phyloP scores from a whole-genome alignment of 768 basidiomycete species.

The Calvatia gigantea region DNA sequence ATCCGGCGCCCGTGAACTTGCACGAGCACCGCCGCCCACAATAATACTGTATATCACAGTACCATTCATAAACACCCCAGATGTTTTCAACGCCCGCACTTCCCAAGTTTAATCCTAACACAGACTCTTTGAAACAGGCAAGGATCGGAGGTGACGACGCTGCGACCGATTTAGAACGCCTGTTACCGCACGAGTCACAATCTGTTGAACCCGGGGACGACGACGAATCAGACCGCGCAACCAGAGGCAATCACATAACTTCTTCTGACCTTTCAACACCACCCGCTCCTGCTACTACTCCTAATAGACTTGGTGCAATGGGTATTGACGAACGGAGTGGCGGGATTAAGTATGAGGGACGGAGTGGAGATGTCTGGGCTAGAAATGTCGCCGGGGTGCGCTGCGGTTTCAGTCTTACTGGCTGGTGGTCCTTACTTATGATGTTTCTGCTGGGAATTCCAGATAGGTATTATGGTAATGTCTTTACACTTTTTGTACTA shows the following conservation, averaged over 20 bases:
- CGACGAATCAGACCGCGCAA: background rate
- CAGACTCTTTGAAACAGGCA: background rate
- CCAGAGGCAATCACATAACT: background rate
- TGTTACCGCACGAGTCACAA: background rate
- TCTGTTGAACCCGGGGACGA: background rate
- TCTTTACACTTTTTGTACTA: background rate
- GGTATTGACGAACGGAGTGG: constrained; percentile 1
- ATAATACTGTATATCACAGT: background rate
- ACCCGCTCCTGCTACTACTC: background rate
- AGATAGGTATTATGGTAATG: constrained; percentile 6
- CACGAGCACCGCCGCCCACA: background rate
- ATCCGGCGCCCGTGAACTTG: too few relatives aligned
- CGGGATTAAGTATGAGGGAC: constrained; percentile 30
- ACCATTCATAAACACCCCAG: background rate
- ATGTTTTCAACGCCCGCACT: background rate
- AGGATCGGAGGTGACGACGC: background rate
- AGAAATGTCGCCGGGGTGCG: constrained; percentile 33
- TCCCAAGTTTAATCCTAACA: background rate
- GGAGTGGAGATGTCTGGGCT: constrained; percentile 34
- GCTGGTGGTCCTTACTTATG: background rate
- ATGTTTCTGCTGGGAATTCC: background rate
- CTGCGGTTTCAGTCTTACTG: background rate
- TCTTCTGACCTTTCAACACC: background rate
- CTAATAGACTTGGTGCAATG: background rate
- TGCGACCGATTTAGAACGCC: background rate